Base-by-base conservation (phyloP, 495 filamentous ascomycete genomes). In the Penicillium subrubescens region DNA sequence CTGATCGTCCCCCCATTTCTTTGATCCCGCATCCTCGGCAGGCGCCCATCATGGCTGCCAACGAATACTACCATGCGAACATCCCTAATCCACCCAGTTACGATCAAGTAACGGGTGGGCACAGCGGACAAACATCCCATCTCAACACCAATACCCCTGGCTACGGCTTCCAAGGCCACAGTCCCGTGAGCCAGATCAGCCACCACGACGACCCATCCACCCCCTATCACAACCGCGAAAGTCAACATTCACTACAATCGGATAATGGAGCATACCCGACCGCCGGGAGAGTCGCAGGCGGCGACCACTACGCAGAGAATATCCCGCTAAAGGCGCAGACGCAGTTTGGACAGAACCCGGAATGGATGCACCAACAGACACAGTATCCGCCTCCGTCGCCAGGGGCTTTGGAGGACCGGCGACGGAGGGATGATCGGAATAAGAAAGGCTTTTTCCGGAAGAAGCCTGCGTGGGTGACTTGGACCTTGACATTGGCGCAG, bases 401-500 rank as follows among this genome's bases (percentile, higher is more conserved):
- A 43, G 73, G 73, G 65, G 73, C 56, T 25, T 60, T 56, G 31
- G 73, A 66, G 41, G 60, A 60, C 46, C 63, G 37, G 41, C 63
- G 50, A 14, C 58, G 46, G 57, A 59, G 54, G 64, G 71, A 63
- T 25, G 66, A 61, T 64, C 62, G 67, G 52, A 68, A 71, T 67
- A 80, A 76, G 67, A 77, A 81, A 60, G 79, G 83, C 0, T 87
- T 84, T 66, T 86, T 87, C 54, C 75, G 72, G 12, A 83, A 87
- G 75, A 84, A 82, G 70, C 88, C 93, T 68, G 86, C 94, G 2
- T 93, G 91, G 83, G 88, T 96, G 14, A 90, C 92, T 10, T 99
- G 93, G 74, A 73, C 87, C 43, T 84, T 97, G 46, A 93, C 93
- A 5, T 37, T 87, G 17, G 82, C 92, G 21, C 93, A 98, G 74